These are phyloP conservation scores for Rhizophagus clarus DNA, from an alignment of 192 early-diverging fungal species.

Conservation along the genomic window DNA sequence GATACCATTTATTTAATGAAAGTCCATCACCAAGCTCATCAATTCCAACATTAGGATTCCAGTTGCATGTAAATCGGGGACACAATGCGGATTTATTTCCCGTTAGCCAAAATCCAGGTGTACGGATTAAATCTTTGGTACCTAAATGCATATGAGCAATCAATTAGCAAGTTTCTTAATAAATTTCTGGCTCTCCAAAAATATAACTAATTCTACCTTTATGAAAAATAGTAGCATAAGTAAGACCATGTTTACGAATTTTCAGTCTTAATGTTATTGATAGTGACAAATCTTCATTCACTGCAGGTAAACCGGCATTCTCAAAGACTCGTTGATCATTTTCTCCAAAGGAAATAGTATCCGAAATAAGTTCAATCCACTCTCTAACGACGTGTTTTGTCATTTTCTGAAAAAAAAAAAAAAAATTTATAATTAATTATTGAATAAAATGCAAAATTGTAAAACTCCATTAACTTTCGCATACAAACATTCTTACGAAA, in stretches of 20 bases:
- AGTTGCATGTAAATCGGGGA: slow-evolving; percentile 1
- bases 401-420: too few relatives aligned
- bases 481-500: too few relatives aligned
- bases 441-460: too few relatives aligned
- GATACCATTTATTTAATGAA: slow-evolving; percentile 1
- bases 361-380: too few relatives aligned
- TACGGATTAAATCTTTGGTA: background rate
- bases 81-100: background rate
- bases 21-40: background rate
- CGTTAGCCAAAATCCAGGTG: background rate
- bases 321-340: background rate
- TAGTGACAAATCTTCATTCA: background rate
- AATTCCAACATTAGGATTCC: background rate
- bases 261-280: background rate
- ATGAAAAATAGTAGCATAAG: background rate
- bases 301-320: background rate
- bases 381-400: too few relatives aligned
- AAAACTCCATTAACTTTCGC: too few relatives aligned
- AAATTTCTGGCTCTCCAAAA: background rate
- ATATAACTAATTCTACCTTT: background rate
- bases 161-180: background rate
- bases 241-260: background rate
- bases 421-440: too few relatives aligned
- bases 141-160: background rate
- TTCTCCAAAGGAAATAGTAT: too few relatives aligned